These are phyloP conservation scores for Capronia coronata DNA, from an alignment of 2,329 filamentous ascomycete genomes.

Conservation along the genomic window DNA sequence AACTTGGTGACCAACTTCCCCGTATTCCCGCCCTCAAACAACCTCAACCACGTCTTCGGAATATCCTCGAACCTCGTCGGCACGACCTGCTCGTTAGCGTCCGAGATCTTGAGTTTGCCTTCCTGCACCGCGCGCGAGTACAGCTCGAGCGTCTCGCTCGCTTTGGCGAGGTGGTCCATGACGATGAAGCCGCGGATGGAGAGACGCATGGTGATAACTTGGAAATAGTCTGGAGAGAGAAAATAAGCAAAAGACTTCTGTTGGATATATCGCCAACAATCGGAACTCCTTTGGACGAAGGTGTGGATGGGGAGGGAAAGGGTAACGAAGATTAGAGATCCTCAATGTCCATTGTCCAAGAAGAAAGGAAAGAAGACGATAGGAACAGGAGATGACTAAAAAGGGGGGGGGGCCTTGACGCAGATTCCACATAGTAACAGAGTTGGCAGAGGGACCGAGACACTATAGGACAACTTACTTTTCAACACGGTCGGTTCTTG, in stretches of 20 bases:
- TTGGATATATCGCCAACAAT: no score
- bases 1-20: constrained; percentile 46
- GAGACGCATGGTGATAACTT: constrained; percentile 43
- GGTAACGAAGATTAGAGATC: no score
- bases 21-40: constrained; percentile 66
- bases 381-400: no score
- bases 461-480: constrained; percentile 12
- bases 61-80: constrained; percentile 44
- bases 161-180: constrained; percentile 54
- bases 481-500: constrained; percentile 20
- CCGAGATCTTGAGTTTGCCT: constrained; percentile 57
- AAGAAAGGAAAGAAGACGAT: no score
- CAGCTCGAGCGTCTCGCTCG: constrained; percentile 56
- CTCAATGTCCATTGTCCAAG: no score
- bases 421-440: no score
- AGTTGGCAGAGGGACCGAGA: neutral
- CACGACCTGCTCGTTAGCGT: constrained; percentile 49
- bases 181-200: constrained; percentile 27
- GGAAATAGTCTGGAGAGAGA: constrained; percentile 37
- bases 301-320: no score
- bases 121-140: constrained; percentile 62
- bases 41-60: constrained; percentile 44
- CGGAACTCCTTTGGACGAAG: no score
- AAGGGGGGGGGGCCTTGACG: no score
- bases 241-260: neutral